Percentiles rank a stretch among this genome's conserved stretches.
phyloP scores from a whole-genome alignment of 2,329 filamentous ascomycete species.

The Aspergillus sp. region DNA sequence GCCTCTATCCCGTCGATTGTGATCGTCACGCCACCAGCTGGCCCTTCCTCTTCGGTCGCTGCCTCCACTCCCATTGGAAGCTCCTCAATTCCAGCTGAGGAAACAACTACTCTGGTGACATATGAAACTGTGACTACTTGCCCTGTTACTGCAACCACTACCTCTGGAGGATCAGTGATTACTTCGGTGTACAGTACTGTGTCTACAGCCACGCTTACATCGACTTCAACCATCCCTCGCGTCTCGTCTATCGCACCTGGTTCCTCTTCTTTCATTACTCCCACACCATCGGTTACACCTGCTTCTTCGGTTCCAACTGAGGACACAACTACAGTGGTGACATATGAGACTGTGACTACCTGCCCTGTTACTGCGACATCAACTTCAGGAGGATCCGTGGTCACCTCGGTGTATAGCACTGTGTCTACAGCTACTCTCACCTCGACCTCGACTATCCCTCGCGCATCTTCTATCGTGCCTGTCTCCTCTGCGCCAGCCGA shows the following conservation, averaged over 20 bases:
- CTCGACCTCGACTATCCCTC: conserved; percentile 17
- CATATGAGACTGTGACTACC: conserved; percentile 24
- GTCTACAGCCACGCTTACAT: conserved; percentile 4
- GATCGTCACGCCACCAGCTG: neutral
- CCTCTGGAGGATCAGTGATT: too few species aligned
- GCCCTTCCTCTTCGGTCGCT: conserved; percentile 9
- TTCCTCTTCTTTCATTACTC: conserved; percentile 9
- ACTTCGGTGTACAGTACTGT: neutral
- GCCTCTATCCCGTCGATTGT: too few species aligned
- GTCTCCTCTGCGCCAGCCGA: conserved; percentile 9
- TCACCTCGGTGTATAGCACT: conserved; percentile 51
- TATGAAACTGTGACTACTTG: too few species aligned
- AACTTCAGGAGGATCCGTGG: conserved; percentile 45
- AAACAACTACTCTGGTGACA: too few species aligned
- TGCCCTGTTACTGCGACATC: conserved; percentile 25
- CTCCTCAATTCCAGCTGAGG: conserved; percentile 7
- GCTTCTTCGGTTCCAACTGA: conserved; percentile 8
- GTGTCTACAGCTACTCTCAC: conserved; percentile 45
- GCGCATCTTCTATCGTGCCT: conserved; percentile 7
- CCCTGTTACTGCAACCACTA: too few species aligned
- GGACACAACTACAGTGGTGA: conserved; percentile 20
- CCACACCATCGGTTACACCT: conserved; percentile 4
- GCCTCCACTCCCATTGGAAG: conserved; percentile 3
- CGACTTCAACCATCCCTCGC: conserved; percentile 1
- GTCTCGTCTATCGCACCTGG: neutral